Conservation (phyloP, 2,329 filamentous ascomycete genomes). For the Emmonsiellopsis sp. region DNA sequence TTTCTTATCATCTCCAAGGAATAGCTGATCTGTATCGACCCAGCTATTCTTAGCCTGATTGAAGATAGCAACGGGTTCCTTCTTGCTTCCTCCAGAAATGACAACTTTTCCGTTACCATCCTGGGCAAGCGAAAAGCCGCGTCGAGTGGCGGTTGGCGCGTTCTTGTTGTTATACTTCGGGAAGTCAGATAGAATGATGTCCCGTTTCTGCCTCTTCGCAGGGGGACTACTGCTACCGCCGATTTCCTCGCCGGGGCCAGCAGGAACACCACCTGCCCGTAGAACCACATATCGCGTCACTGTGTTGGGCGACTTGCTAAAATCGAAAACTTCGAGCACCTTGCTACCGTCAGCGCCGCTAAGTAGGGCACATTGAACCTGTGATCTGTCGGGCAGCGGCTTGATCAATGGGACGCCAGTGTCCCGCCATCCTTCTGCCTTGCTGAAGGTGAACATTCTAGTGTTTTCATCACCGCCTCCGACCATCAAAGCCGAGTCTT, state of each 20-base stretch:
- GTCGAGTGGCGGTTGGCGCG: conserved; percentile 56
- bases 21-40: conserved; percentile 59
- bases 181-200: conserved; percentile 55
- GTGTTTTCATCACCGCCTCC: conserved; percentile 60
- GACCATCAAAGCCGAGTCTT: conserved; percentile 60
- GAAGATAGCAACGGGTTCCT: conserved; percentile 66
- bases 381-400: conserved; percentile 50
- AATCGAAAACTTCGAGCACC: conserved; percentile 68
- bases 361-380: conserved; percentile 57
- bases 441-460: conserved; percentile 63
- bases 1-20: conserved; percentile 36
- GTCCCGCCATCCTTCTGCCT: conserved; percentile 54
- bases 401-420: conserved; percentile 55
- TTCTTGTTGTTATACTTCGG: conserved; percentile 68
- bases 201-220: conserved; percentile 36
- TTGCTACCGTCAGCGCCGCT: conserved; percentile 66
- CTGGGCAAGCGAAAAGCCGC: conserved; percentile 63
- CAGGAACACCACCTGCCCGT: conserved; percentile 46
- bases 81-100: conserved; percentile 62
- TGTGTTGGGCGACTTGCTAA: conserved; percentile 61
- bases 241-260: conserved; percentile 41
- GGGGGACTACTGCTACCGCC: conserved; percentile 20
- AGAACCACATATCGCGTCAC: conserved; percentile 63
- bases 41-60: conserved; percentile 66
- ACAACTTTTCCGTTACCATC: conserved; percentile 58